Percentiles rank a stretch among this genome's conserved stretches.
Conservation (phyloP, 1,284 basidiomycete species). For the Microbotryum saponariae region DNA sequence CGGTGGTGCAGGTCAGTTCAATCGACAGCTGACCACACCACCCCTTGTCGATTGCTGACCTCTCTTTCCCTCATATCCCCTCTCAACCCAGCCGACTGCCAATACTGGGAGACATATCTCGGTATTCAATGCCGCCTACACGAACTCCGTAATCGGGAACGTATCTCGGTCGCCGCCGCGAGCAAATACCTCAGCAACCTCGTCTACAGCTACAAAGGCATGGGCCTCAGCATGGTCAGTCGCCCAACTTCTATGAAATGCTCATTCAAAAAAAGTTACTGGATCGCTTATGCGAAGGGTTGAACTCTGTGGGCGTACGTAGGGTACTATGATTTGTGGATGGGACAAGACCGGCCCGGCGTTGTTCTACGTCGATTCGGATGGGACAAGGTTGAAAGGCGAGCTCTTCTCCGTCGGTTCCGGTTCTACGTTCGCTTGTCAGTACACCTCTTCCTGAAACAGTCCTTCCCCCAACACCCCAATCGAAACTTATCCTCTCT, state of each 20-base stretch:
- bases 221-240: slow-evolving; percentile 93
- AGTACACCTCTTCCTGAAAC: slow-evolving; percentile 45
- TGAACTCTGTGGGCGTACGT: too few relatives aligned
- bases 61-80: not conserved
- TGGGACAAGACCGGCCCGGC: slow-evolving; percentile 99
- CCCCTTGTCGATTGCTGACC: not conserved
- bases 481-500: not conserved
- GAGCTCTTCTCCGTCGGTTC: slow-evolving; percentile 98
- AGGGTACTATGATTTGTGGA: slow-evolving; percentile 97
- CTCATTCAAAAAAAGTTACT: too few relatives aligned
- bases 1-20: slow-evolving; percentile 77
- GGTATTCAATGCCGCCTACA: slow-evolving; percentile 96
- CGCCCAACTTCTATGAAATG: too few relatives aligned
- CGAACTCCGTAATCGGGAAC: slow-evolving; percentile 92
- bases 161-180: slow-evolving; percentile 96
- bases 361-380: slow-evolving; percentile 96
- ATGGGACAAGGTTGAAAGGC: slow-evolving; percentile 89
- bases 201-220: slow-evolving; percentile 97
- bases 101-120: slow-evolving; percentile 97
- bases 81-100: slow-evolving; percentile 63
- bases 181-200: slow-evolving; percentile 96
- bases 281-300: too few relatives aligned
- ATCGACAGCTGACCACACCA: too few relatives aligned
- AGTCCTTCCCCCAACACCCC: too few relatives aligned
- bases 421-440: slow-evolving; percentile 80